Conservation (phyloP, 257 asterid genomes). For the Oldenlandia corymbosa region DNA sequence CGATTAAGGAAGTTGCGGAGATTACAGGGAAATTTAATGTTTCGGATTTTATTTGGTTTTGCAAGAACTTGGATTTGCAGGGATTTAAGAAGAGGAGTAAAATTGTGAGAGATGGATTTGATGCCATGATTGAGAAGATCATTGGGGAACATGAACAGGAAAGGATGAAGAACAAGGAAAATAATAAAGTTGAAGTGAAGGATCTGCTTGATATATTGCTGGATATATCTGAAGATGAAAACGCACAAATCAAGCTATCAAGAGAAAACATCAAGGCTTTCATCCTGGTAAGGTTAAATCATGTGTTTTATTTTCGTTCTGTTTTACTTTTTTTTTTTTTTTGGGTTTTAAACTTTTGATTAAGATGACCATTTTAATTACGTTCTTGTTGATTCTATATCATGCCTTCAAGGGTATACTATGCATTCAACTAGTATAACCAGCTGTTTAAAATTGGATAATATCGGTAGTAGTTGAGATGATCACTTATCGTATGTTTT, state of each 20-base stretch:
- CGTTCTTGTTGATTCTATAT: no score
- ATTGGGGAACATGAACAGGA: slow-evolving; percentile 41
- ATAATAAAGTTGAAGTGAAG: slow-evolving; percentile 22
- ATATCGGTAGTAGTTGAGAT: no score
- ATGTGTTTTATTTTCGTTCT: neutral
- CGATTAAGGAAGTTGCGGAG: slow-evolving; percentile 48
- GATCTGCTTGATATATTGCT: slow-evolving; percentile 64
- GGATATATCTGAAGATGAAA: slow-evolving; percentile 51
- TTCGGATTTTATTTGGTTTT: slow-evolving; percentile 59
- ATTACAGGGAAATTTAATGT: slow-evolving; percentile 54
- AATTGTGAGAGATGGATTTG: slow-evolving; percentile 43
- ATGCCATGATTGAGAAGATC: slow-evolving; percentile 58
- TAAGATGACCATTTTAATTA: no score
- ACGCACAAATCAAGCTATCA: slow-evolving; percentile 38
- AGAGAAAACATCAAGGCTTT: slow-evolving; percentile 68
- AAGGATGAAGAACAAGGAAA: slow-evolving; percentile 24
- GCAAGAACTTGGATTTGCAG: slow-evolving; percentile 65
- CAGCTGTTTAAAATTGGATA: no score
- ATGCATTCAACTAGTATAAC: no score
- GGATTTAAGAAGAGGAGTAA: slow-evolving; percentile 48
- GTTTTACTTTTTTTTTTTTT: neutral
- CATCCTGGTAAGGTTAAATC: slow-evolving; percentile 39
- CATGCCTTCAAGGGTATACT: no score
- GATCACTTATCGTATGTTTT: no score
- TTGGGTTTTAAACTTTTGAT: neutral